These are phyloP conservation scores for Talaromyces sp. DNA, from an alignment of 2,329 filamentous ascomycete species.

Conservation along the genomic window DNA sequence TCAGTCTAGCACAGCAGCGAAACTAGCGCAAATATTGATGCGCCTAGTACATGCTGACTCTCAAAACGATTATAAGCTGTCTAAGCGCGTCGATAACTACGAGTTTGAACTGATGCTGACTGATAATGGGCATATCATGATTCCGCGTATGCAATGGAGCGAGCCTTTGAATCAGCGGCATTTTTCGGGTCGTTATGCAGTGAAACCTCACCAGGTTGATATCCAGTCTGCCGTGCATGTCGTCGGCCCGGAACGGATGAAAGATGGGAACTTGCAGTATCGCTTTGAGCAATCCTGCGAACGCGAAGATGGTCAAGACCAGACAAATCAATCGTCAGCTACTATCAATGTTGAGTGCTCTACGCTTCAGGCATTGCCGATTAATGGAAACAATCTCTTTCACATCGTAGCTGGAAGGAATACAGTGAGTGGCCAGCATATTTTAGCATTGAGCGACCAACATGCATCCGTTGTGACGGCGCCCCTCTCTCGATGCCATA, in stretches of 20 bases:
- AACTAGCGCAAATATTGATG: background rate
- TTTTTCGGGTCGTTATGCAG: background rate
- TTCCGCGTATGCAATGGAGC: background rate
- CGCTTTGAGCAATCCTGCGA: background rate
- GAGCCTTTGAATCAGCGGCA: background rate
- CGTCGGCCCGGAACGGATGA: background rate
- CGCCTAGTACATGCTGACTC: background rate
- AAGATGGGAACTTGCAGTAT: background rate
- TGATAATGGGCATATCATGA: background rate
- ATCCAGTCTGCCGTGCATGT: background rate
- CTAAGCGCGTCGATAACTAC: background rate
- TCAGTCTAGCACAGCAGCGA: background rate
- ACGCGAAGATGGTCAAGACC: background rate
- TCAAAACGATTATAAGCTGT: background rate
- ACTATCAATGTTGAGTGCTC: background rate
- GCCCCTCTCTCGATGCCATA: background rate
- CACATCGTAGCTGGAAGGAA: background rate
- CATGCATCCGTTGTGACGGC: background rate
- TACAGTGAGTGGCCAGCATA: background rate
- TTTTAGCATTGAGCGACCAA: constrained; percentile 11
- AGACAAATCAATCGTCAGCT: background rate
- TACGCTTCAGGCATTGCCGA: background rate
- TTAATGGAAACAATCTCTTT: background rate
- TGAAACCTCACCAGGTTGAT: background rate
- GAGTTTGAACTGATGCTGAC: background rate